These are phyloP conservation scores for Melanomma pulvis-pyrius DNA, from an alignment of 495 filamentous ascomycete genomes.

Conservation along the genomic window DNA sequence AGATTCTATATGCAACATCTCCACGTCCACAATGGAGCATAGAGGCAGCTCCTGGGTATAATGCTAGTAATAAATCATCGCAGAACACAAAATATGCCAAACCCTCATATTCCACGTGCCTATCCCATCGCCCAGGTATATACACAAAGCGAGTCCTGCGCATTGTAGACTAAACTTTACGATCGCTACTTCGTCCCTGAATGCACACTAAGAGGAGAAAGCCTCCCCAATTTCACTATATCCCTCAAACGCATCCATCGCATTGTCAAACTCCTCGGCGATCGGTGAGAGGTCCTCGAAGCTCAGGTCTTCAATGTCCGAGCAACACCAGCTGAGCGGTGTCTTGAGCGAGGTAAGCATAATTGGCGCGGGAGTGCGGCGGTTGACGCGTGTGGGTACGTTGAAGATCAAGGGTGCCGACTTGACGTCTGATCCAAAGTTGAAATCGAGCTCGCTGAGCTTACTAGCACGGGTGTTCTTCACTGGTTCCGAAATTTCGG, in stretches of 20 bases:
- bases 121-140: background rate
- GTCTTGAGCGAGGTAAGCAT: background rate
- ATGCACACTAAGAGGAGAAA: background rate
- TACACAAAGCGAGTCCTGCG: background rate
- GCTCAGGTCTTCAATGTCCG: background rate
- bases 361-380: background rate
- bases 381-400: background rate
- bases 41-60: conserved; percentile 6
- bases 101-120: background rate
- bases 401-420: background rate
- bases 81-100: background rate
- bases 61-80: conserved; percentile 7
- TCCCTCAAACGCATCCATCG: background rate
- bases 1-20: too few species aligned
- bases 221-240: background rate
- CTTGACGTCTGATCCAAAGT: background rate
- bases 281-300: conserved; percentile 10
- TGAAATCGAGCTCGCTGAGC: background rate
- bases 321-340: background rate
- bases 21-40: too few species aligned
- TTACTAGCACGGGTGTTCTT: background rate
- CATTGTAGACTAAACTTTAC: too few species aligned
- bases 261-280: conserved; percentile 5
- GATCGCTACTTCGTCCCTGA: background rate
- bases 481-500: background rate